Conservation (phyloP, 2,329 filamentous ascomycete species). For the Pseudocercospora pini-densiflorae region DNA sequence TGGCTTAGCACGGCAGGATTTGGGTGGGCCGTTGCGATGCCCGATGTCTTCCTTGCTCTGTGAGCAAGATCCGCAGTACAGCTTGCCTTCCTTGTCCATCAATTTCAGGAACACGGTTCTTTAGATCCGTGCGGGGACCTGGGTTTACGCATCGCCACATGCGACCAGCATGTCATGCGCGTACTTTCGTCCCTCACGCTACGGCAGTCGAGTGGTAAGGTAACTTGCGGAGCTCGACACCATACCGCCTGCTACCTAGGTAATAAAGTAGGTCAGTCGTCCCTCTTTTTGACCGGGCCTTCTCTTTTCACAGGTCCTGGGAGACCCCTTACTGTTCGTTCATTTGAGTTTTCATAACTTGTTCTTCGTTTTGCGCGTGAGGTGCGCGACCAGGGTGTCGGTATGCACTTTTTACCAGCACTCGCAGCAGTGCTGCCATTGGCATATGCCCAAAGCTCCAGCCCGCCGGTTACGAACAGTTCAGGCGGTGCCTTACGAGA, state of each 20-base stretch:
- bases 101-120: conserved; percentile 2
- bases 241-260: background rate
- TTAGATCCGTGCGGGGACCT: background rate
- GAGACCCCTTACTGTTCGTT: background rate
- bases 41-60: background rate
- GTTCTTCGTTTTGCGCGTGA: background rate
- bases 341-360: background rate
- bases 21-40: background rate
- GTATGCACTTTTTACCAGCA: conserved; percentile 31
- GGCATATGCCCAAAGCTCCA: conserved; percentile 36
- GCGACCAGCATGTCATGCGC: background rate
- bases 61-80: conserved; percentile 3
- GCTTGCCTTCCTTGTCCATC: conserved; percentile 2
- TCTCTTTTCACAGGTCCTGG: background rate
- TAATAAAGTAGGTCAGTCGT: background rate
- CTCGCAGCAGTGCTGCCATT: conserved; percentile 39
- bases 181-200: background rate
- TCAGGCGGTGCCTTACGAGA: conserved; percentile 29
- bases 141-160: background rate
- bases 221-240: background rate
- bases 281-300: background rate
- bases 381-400: background rate
- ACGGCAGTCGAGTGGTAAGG: background rate
- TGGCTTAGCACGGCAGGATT: background rate
- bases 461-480: conserved; percentile 21